Evolutionary conservation across 225 moss, liverwort and hornwort species (phyloP).

Genomic region (Polytrichum commune): DNA sequence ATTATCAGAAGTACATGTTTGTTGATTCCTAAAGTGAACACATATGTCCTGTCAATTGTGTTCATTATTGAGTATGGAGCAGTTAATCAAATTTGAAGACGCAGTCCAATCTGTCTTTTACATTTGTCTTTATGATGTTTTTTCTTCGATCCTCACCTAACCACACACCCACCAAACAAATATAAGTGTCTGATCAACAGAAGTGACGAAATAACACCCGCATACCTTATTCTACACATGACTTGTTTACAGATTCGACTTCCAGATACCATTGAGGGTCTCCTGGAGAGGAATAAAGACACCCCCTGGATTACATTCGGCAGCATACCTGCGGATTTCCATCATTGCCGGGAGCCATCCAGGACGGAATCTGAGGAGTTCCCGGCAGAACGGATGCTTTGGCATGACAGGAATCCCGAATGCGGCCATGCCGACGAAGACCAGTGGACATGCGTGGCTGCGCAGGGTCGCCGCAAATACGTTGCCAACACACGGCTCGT

Average conservation of each 20-base stretch:
- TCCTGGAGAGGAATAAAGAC: constrained; percentile 32
- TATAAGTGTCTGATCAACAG: too few species aligned
- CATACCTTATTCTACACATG: too few species aligned
- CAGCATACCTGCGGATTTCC: constrained; percentile 38
- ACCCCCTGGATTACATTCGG: constrained; percentile 47
- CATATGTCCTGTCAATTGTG: too few species aligned
- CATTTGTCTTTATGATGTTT: too few species aligned
- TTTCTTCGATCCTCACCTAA: too few species aligned
- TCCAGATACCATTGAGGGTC: constrained; percentile 31
- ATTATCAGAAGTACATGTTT: too few species aligned
- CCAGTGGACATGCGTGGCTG: constrained; percentile 37
- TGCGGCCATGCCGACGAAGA: constrained; percentile 30
- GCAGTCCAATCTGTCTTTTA: too few species aligned
- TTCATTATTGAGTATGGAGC: too few species aligned
- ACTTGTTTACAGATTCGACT: constrained; percentile 19
- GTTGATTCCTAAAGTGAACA: too few species aligned
- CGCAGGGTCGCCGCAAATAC: constrained; percentile 53
- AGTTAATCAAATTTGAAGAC: too few species aligned
- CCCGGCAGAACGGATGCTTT: constrained; percentile 51
- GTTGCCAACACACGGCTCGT: constrained; percentile 39
- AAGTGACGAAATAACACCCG: too few species aligned
- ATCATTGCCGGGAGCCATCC: constrained; percentile 16
- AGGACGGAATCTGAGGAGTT: constrained; percentile 5
- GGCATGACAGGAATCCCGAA: constrained; percentile 38
- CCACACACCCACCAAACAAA: too few species aligned